These are phyloP conservation scores for Cladorrhinum sp. DNA, from an alignment of 2,329 filamentous ascomycete genomes.

Conservation along the genomic window DNA sequence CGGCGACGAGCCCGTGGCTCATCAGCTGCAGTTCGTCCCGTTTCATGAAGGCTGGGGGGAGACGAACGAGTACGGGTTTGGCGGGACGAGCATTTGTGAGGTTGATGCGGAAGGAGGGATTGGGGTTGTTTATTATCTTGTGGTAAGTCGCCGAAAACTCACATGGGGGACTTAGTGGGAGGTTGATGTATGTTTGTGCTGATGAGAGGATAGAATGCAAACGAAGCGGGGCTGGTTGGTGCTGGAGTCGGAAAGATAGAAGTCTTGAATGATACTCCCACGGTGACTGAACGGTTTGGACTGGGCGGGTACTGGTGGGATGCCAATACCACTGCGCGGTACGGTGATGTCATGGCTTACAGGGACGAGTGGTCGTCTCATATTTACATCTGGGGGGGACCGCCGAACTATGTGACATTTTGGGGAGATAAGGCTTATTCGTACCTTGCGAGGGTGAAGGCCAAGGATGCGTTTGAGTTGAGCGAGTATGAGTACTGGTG, in stretches of 20 bases:
- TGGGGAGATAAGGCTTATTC: constrained; percentile 31
- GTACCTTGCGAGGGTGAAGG: constrained; percentile 38
- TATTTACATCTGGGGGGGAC: constrained; percentile 39
- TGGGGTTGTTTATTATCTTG: constrained; percentile 37
- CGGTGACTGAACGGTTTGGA: constrained; percentile 35
- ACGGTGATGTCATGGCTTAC: constrained; percentile 39
- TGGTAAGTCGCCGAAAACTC: constrained; percentile 29
- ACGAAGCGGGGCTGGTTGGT: constrained; percentile 34
- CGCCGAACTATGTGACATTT: constrained; percentile 32
- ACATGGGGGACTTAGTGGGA: too few species aligned
- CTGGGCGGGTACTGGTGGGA: constrained; percentile 38
- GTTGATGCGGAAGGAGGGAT: constrained; percentile 29
- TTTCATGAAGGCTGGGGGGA: constrained; percentile 39
- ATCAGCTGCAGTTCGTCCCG: constrained; percentile 38
- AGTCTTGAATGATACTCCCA: constrained; percentile 34
- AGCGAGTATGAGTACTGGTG: constrained; percentile 41
- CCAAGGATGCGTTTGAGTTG: constrained; percentile 36
- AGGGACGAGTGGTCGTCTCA: constrained; percentile 38
- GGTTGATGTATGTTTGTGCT: too few species aligned
- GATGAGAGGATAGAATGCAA: constrained; percentile 26
- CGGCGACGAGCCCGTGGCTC: constrained; percentile 28
- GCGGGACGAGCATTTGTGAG: constrained; percentile 40
- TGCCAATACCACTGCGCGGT: constrained; percentile 31
- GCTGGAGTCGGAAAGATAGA: constrained; percentile 38
- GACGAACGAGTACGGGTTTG: constrained; percentile 35